Conservation (phyloP, 148 eudicot genomes). For the Rhododendron kiyosumense region DNA sequence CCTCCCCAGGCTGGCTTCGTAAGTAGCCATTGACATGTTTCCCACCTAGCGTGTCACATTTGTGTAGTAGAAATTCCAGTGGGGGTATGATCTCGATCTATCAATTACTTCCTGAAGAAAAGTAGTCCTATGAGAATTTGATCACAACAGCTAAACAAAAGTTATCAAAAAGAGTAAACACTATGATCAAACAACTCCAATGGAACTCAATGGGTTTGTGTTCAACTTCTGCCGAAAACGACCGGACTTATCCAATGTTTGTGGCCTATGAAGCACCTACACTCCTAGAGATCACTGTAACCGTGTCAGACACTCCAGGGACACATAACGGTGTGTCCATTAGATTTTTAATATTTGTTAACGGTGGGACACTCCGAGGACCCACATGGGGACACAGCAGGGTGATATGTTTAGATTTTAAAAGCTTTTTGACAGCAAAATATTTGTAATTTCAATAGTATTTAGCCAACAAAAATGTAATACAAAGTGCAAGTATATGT, state of each 20-base stretch:
- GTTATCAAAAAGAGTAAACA: neutral
- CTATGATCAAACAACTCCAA: neutral
- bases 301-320: neutral
- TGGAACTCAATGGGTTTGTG: neutral
- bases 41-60: conserved; percentile 67
- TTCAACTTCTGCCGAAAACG: neutral
- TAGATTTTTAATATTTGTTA: no score
- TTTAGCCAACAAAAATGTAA: no score
- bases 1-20: conserved; percentile 84
- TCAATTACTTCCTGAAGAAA: conserved; percentile 59
- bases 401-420: neutral
- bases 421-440: neutral
- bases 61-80: conserved; percentile 77
- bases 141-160: neutral
- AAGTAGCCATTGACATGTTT: conserved; percentile 72
- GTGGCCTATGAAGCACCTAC: neutral
- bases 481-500: no score
- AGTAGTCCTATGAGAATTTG: neutral
- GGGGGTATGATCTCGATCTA: conserved; percentile 40
- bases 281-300: neutral
- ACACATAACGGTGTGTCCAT: neutral
- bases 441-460: no score
- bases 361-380: neutral
- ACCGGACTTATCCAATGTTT: neutral
- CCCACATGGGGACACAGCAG: neutral